Percentiles rank a stretch among this genome's conserved stretches.
Evolutionary conservation across 345 rosid species (phyloP).

Genomic region (Boechera retrofracta): DNA sequence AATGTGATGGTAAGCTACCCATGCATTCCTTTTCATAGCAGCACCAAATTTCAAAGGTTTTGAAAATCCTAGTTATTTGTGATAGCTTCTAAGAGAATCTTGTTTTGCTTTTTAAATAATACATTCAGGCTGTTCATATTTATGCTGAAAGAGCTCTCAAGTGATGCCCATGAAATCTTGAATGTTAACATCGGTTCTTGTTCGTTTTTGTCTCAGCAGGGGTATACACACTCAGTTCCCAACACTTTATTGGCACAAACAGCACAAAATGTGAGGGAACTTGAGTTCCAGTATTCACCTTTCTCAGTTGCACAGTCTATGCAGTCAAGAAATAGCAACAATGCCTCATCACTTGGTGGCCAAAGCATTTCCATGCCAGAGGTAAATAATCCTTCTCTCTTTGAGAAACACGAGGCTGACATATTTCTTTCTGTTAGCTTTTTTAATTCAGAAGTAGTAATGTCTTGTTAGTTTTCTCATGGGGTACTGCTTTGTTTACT

Average conservation of each 20-base stretch:
- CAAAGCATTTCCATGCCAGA: constrained; percentile 79
- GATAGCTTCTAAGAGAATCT: not conserved
- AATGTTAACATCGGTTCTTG: constrained; percentile 8
- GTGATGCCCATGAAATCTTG: not conserved
- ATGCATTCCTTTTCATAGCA: not conserved
- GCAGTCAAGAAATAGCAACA: constrained; percentile 69
- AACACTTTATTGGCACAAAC: constrained; percentile 71
- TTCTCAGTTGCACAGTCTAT: constrained; percentile 70
- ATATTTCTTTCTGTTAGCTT: not conserved
- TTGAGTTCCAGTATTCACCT: constrained; percentile 81
- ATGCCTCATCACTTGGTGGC: constrained; percentile 70
- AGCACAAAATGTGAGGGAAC: constrained; percentile 77
- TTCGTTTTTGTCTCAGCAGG: constrained; percentile 55
- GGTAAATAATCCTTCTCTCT: constrained; percentile 50
- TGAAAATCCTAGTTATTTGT: not conserved
- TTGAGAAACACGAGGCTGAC: not conserved
- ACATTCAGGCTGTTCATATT: constrained; percentile 9
- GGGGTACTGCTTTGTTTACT: not conserved
- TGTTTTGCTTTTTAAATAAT: not conserved
- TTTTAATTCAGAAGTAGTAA: not conserved
- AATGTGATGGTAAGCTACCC: constrained; percentile 71
- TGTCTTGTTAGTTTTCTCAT: constrained; percentile 2
- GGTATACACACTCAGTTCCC: constrained; percentile 76
- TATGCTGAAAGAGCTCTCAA: not conserved
- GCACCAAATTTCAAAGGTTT: not conserved